phyloP scores from a whole-genome alignment of 1,139 yeast species.

The Taphrina wiesneri region DNA sequence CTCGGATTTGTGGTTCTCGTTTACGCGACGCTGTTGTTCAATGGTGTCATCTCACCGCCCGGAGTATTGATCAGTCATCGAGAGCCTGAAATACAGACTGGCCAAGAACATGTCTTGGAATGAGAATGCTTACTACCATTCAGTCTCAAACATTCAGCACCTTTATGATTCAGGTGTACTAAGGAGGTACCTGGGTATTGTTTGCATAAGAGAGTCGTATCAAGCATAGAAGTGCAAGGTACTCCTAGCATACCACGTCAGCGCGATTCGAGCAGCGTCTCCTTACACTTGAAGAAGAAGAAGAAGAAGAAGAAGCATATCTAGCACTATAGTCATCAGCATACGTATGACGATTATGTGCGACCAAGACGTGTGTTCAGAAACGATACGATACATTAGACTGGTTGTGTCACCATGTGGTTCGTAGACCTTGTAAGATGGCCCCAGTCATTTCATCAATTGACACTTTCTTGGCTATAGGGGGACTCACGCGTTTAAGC shows the following conservation, averaged over 20 bases:
- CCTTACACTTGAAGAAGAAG: no score
- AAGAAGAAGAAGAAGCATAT: no score
- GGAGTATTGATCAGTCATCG: background rate
- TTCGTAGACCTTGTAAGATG: background rate
- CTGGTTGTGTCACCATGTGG: slow-evolving; percentile 2
- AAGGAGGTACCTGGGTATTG: no score
- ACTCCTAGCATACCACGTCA: no score
- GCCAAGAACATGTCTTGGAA: slow-evolving; percentile 11
- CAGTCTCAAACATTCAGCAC: no score
- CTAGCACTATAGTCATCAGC: background rate
- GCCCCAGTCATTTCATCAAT: slow-evolving; percentile 16
- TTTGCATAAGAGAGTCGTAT: no score
- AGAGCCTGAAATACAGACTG: background rate
- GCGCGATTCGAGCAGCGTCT: no score
- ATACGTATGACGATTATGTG: background rate
- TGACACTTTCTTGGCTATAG: background rate
- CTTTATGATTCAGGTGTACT: no score
- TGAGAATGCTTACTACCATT: background rate
- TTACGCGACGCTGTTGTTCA: slow-evolving; percentile 72
- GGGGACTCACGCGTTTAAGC: background rate
- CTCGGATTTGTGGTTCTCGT: slow-evolving; percentile 66
- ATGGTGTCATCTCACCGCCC: slow-evolving; percentile 56
- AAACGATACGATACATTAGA: slow-evolving; percentile 21
- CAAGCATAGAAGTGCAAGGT: no score
- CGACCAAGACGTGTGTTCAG: slow-evolving; percentile 1